Percentiles rank a stretch among this genome's conserved stretches.
Conservation (phyloP, 345 rosid genomes). For the Arabidopsis suecica region DNA sequence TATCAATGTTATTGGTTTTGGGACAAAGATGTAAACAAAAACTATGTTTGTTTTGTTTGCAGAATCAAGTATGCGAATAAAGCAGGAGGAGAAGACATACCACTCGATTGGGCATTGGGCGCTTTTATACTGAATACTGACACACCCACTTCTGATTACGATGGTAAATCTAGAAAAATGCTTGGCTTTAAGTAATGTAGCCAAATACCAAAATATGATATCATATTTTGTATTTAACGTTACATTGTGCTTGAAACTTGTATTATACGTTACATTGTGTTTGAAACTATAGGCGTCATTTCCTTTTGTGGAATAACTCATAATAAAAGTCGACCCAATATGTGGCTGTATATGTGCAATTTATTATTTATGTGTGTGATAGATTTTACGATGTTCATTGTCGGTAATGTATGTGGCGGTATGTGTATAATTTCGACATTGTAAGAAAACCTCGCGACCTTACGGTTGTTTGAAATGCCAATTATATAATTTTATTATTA, state of each 20-base stretch:
- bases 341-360: neutral
- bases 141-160: constrained; percentile 2
- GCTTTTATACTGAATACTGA: constrained; percentile 73
- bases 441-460: constrained; percentile 8
- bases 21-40: neutral
- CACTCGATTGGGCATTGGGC: constrained; percentile 87
- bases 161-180: constrained; percentile 17
- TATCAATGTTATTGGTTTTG: neutral
- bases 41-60: constrained; percentile 27
- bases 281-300: neutral
- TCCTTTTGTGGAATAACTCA: neutral
- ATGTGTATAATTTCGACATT: neutral
- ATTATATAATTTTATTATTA: neutral
- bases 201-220: constrained; percentile 1
- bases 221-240: neutral
- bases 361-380: neutral
- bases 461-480: constrained; percentile 21
- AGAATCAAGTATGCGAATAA: constrained; percentile 66
- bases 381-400: neutral
- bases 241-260: constrained; percentile 7
- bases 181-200: constrained; percentile 6
- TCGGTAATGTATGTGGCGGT: neutral
- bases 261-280: neutral
- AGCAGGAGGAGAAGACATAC: constrained; percentile 53
- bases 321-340: neutral